phyloP scores from a whole-genome alignment of 2,329 filamentous ascomycete species.

The Phyllosticta capitalensis region DNA sequence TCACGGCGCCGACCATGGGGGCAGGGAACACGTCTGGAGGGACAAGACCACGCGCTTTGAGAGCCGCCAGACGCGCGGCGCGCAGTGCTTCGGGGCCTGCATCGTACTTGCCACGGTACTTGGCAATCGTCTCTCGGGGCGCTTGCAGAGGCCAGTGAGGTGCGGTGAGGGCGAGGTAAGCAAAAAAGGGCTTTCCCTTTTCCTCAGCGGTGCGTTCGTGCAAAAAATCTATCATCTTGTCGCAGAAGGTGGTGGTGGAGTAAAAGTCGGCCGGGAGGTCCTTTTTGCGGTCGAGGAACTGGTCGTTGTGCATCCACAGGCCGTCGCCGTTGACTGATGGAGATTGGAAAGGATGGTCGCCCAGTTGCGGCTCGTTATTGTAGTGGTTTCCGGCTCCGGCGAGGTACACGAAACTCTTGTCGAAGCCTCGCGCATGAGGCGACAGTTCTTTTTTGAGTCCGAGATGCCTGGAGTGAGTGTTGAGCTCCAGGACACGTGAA shows the following conservation, averaged over 20 bases:
- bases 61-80: background rate
- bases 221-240: slow-evolving; percentile 1
- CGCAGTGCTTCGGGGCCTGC: slow-evolving; percentile 3
- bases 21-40: slow-evolving; percentile 3
- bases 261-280: slow-evolving; percentile 4
- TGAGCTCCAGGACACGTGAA: background rate
- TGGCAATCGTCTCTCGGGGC: background rate
- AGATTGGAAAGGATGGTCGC: background rate
- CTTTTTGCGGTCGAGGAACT: slow-evolving; percentile 2
- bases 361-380: slow-evolving; percentile 10
- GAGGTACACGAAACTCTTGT: slow-evolving; percentile 6
- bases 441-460: slow-evolving; percentile 9
- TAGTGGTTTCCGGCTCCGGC: slow-evolving; percentile 9
- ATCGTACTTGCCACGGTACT: slow-evolving; percentile 5
- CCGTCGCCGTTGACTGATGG: background rate
- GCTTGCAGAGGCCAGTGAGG: slow-evolving; percentile 10
- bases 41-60: slow-evolving; percentile 3
- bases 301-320: slow-evolving; percentile 7
- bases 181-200: slow-evolving; percentile 9
- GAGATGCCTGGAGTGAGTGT: background rate
- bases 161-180: slow-evolving; percentile 5
- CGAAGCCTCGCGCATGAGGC: slow-evolving; percentile 2
- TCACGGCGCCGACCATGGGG: background rate
- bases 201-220: background rate
- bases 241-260: slow-evolving; percentile 2